Percentiles rank a stretch among this genome's conserved stretches.
Evolutionary conservation across 2,329 filamentous ascomycete species (phyloP).

Genomic region (Pezizomycotina sp.): DNA sequence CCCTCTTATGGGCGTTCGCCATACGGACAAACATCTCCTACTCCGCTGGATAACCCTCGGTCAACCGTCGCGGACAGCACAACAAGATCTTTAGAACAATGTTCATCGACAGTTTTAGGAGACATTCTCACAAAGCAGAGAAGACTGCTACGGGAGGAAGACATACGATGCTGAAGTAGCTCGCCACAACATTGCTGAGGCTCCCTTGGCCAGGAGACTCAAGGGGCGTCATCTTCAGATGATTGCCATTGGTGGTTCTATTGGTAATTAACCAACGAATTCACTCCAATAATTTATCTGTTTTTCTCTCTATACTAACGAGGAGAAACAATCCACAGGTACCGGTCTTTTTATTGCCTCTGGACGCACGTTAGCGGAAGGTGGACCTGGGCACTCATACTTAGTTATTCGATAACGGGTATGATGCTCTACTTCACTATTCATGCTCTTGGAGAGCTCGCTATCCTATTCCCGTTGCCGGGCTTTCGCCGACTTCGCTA

Average conservation of each 20-base stretch:
- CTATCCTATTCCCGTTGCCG: constrained; percentile 74
- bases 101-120: too few relatives aligned
- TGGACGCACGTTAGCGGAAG: constrained; percentile 49
- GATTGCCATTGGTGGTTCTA: constrained; percentile 91
- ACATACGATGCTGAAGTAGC: constrained; percentile 24
- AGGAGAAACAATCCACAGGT: too few relatives aligned
- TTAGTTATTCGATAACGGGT: constrained; percentile 66
- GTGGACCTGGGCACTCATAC: constrained; percentile 64
- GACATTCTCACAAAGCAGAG: too few relatives aligned
- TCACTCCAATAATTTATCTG: constrained; percentile 16
- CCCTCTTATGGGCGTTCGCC: too few relatives aligned
- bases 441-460: constrained; percentile 79
- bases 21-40: too few relatives aligned
- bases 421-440: constrained; percentile 83
- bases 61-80: too few relatives aligned
- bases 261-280: constrained; percentile 41
- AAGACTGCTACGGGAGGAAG: too few relatives aligned
- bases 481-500: constrained; percentile 82
- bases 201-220: constrained; percentile 57
- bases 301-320: too few relatives aligned
- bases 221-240: constrained; percentile 84
- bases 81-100: too few relatives aligned
- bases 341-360: constrained; percentile 80
- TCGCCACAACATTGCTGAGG: constrained; percentile 30
- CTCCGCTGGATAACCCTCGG: too few relatives aligned